Conservation (phyloP, 768 basidiomycete genomes). For the Tulasnella sp. region DNA sequence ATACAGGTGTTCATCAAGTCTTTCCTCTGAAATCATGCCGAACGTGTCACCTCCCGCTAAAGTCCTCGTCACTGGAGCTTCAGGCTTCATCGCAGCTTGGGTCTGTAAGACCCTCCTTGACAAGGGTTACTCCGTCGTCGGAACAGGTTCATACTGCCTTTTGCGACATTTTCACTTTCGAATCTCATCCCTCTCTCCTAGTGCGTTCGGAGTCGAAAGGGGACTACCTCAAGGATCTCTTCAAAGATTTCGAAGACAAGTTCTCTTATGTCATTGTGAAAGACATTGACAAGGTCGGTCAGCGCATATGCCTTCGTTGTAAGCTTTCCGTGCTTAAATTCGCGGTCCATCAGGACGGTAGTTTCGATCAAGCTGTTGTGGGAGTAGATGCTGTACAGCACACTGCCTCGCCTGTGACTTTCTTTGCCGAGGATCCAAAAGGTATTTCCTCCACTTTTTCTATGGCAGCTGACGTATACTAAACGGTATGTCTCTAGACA, state of each 20-base stretch:
- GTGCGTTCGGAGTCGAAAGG: constrained; percentile 66
- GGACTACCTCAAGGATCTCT: constrained; percentile 57
- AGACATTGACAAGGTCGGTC: constrained; percentile 62
- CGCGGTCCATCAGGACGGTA: constrained; percentile 35
- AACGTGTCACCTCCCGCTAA: constrained; percentile 46
- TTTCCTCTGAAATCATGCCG: constrained; percentile 44
- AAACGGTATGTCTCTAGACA: constrained; percentile 36
- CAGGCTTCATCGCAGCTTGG: constrained; percentile 64
- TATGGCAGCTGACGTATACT: neutral
- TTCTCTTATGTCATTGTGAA: constrained; percentile 69
- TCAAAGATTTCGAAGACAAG: constrained; percentile 57
- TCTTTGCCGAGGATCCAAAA: constrained; percentile 37
- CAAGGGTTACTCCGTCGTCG: constrained; percentile 54
- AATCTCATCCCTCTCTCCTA: neutral
- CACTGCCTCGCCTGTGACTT: constrained; percentile 43
- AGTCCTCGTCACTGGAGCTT: constrained; percentile 63
- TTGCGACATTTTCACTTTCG: neutral
- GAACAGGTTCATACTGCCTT: constrained; percentile 24
- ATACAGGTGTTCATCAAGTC: neutral
- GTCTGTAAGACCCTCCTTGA: constrained; percentile 62
- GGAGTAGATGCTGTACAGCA: constrained; percentile 47
- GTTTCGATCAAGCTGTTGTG: constrained; percentile 50
- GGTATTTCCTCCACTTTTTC: neutral
- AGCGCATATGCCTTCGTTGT: no score
- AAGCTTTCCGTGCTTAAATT: no score